phyloP scores from a whole-genome alignment of 257 asterid genomes.

The Capsicum baccatum region DNA sequence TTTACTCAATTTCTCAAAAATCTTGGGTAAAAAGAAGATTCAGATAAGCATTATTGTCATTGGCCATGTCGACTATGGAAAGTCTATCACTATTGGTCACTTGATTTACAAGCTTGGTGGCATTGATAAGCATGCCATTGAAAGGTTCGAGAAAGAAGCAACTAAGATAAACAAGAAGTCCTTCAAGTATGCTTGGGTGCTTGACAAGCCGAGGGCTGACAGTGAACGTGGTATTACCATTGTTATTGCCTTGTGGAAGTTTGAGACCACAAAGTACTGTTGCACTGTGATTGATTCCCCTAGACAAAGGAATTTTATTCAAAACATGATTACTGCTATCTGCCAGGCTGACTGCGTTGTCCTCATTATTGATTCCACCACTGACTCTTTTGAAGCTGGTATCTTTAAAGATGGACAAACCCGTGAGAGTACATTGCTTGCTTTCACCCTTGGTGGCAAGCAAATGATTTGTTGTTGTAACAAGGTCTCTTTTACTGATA shows the following conservation, averaged over 20 bases:
- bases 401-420: conserved; percentile 88
- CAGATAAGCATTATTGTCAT: too few species aligned
- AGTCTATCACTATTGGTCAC: conserved; percentile 77
- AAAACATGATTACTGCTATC: conserved; percentile 89
- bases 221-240: conserved; percentile 74
- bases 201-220: conserved; percentile 90
- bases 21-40: too few species aligned
- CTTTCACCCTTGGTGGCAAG: conserved; percentile 83
- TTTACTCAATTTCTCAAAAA: too few species aligned
- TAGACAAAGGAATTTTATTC: conserved; percentile 82
- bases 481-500: conserved; percentile 51
- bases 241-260: conserved; percentile 87
- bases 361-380: conserved; percentile 80
- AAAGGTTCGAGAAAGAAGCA: conserved; percentile 63
- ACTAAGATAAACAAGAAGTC: conserved; percentile 92
- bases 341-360: conserved; percentile 91
- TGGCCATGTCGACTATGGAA: conserved; percentile 35
- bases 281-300: conserved; percentile 90
- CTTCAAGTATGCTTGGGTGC: conserved; percentile 89
- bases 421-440: conserved; percentile 82
- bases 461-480: conserved; percentile 87
- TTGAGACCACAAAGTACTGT: conserved; percentile 89
- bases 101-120: conserved; percentile 74
- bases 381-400: conserved; percentile 91
- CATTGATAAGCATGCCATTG: conserved; percentile 68